phyloP scores from a whole-genome alignment of 2,329 filamentous ascomycete species.

The Fusarium kyushuense region DNA sequence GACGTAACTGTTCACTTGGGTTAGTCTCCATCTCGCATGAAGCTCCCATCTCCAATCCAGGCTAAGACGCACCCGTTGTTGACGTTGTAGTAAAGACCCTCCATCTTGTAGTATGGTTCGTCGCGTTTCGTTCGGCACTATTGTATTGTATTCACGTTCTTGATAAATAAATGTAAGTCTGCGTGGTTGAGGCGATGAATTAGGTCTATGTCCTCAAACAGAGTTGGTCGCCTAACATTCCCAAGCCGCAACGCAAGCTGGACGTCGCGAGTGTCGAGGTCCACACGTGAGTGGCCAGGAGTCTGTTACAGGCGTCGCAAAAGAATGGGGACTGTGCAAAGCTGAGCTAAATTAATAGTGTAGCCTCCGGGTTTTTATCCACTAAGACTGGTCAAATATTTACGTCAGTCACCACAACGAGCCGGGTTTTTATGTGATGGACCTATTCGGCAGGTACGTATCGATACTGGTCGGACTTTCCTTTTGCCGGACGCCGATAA shows the following conservation, averaged over 20 bases:
- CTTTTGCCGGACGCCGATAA: conserved; percentile 45
- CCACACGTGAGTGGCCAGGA: conserved; percentile 48
- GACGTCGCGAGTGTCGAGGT: conserved; percentile 37
- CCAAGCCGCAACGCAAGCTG: conserved; percentile 43
- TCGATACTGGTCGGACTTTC: conserved; percentile 38
- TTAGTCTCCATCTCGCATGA: conserved; percentile 49
- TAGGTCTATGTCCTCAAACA: conserved; percentile 38
- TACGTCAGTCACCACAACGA: too few relatives aligned
- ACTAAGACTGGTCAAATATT: too few relatives aligned
- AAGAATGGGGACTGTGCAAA: too few relatives aligned
- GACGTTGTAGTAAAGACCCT: conserved; percentile 94
- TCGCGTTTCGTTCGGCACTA: conserved; percentile 12
- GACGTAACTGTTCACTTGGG: conserved; percentile 75
- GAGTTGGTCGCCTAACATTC: conserved; percentile 47
- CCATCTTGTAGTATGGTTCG: conserved; percentile 68
- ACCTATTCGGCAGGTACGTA: conserved; percentile 14
- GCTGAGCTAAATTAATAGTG: too few relatives aligned
- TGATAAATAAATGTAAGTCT: conserved; percentile 15
- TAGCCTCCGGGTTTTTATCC: too few relatives aligned
- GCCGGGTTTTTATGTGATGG: too few relatives aligned
- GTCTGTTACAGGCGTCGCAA: not conserved
- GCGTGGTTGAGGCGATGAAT: conserved; percentile 35
- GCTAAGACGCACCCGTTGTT: conserved; percentile 79
- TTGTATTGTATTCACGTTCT: conserved; percentile 10
- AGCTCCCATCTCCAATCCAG: conserved; percentile 19